These are phyloP conservation scores for Beauveria pseudobassiana DNA, from an alignment of 2,329 filamentous ascomycete species.

Conservation along the genomic window DNA sequence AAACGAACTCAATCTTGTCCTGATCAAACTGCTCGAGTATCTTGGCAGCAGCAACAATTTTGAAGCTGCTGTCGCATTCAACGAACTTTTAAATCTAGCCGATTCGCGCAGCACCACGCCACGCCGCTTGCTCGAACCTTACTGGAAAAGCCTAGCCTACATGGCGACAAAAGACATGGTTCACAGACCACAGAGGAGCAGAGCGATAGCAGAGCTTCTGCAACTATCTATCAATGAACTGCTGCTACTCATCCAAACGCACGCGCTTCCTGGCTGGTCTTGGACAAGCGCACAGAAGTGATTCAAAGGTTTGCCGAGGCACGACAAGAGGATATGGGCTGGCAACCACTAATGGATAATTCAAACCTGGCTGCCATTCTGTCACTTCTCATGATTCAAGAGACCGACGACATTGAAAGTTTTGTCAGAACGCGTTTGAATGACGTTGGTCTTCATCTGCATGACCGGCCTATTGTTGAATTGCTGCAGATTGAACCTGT, in stretches of 20 bases:
- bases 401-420: conserved; percentile 49
- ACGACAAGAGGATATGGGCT: conserved; percentile 60
- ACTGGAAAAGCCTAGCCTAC: conserved; percentile 81
- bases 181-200: conserved; percentile 71
- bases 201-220: conserved; percentile 73
- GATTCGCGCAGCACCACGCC: conserved; percentile 54
- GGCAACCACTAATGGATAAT: conserved; percentile 45
- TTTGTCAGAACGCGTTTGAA: conserved; percentile 62
- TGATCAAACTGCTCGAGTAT: conserved; percentile 79
- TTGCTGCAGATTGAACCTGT: conserved; percentile 71
- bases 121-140: conserved; percentile 69
- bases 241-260: conserved; percentile 65
- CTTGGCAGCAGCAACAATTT: conserved; percentile 76
- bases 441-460: conserved; percentile 63
- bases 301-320: conserved; percentile 76
- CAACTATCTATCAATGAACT: conserved; percentile 69
- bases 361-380: conserved; percentile 51
- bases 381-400: conserved; percentile 52
- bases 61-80: conserved; percentile 73
- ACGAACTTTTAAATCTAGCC: conserved; percentile 70
- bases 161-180: conserved; percentile 76
- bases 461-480: conserved; percentile 55
- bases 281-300: conserved; percentile 68
- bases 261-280: conserved; percentile 78
- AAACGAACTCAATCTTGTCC: conserved; percentile 77